phyloP scores from a whole-genome alignment of 179 eudicot genomes.

The Silene vulgaris region DNA sequence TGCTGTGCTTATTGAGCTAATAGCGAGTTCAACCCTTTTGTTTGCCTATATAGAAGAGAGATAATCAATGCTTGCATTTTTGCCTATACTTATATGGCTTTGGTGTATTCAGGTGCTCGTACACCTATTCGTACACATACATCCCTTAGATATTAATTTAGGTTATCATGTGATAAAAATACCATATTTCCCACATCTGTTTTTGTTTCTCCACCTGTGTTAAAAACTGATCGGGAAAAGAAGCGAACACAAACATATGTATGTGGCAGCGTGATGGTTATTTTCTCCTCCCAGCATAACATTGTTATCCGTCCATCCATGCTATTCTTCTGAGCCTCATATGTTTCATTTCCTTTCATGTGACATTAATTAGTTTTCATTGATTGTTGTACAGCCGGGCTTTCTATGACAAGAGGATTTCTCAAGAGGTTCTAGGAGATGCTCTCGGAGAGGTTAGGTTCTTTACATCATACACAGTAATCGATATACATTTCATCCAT shows the following conservation, averaged over 20 bases:
- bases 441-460: constrained; percentile 63
- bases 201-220: not conserved
- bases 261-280: not conserved
- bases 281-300: not conserved
- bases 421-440: constrained; percentile 81
- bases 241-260: not conserved
- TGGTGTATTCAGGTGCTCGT: constrained; percentile 43
- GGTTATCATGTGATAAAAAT: not conserved
- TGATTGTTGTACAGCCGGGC: constrained; percentile 45
- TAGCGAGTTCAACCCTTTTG: constrained; percentile 15
- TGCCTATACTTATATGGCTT: constrained; percentile 21
- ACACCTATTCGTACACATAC: not conserved
- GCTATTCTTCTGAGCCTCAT: not conserved
- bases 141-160: not conserved
- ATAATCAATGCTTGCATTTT: constrained; percentile 40
- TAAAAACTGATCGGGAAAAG: not conserved
- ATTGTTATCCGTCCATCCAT: too few relatives aligned
- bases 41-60: constrained; percentile 13
- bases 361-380: not conserved
- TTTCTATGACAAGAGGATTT: constrained; percentile 85
- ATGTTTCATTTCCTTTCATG: not conserved
- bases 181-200: not conserved
- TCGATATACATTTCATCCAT: not conserved
- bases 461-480: too few relatives aligned
- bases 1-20: constrained; percentile 24